These are phyloP conservation scores for Hyphodiscus sp. DNA, from an alignment of 2,329 filamentous ascomycete species.

Conservation along the genomic window DNA sequence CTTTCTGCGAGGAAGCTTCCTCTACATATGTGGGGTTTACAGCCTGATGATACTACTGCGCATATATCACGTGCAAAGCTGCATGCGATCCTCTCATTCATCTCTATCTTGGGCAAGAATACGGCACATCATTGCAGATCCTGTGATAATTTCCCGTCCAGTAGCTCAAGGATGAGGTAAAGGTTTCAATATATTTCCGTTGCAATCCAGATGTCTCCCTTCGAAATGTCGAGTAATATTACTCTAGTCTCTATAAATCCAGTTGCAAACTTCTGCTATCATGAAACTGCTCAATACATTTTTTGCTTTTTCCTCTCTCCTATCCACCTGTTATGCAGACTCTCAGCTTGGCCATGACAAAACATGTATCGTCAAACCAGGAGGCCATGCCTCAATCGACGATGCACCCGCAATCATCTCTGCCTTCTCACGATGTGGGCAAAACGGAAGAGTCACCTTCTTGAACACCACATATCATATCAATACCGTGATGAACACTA, in stretches of 20 bases:
- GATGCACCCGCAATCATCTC: constrained; percentile 36
- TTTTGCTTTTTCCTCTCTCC: no score
- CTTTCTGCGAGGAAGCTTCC: neutral
- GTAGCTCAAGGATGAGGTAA: neutral
- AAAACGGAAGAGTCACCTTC: constrained; percentile 36
- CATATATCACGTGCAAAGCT: neutral
- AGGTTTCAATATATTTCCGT: no score
- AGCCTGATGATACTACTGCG: neutral
- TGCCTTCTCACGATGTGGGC: constrained; percentile 36
- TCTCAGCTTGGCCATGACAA: neutral
- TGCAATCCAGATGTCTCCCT: no score
- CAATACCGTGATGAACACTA: constrained; percentile 39
- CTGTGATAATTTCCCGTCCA: neutral
- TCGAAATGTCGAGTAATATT: no score
- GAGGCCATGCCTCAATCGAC: constrained; percentile 22
- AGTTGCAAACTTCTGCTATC: no score
- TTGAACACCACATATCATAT: constrained; percentile 38
- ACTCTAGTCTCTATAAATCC: no score
- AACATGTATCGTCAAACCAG: constrained; percentile 13
- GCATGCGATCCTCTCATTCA: neutral
- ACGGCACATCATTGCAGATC: neutral
- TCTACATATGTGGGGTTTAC: neutral
- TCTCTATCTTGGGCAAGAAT: neutral
- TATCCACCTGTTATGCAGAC: no score
- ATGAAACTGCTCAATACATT: neutral